Evolutionary conservation across 2,329 filamentous ascomycete genomes (phyloP).

Genomic region (Microcyclospora tardicrescens): DNA sequence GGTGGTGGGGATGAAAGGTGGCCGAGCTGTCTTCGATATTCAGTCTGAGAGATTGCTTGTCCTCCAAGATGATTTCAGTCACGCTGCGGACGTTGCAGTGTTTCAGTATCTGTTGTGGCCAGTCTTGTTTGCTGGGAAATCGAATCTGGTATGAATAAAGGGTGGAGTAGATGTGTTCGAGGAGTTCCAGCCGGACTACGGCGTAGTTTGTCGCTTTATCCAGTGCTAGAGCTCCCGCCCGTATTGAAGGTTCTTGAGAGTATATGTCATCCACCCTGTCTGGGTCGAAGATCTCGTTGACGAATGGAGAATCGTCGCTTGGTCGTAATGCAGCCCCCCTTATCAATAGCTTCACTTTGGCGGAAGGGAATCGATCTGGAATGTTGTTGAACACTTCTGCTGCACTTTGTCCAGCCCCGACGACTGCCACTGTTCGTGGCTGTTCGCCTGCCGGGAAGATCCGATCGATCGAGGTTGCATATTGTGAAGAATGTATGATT

Average conservation of each 20-base stretch:
- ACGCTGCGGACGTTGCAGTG: slow-evolving; percentile 53
- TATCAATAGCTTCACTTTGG: slow-evolving; percentile 65
- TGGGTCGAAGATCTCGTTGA: slow-evolving; percentile 95
- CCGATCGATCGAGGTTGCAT: slow-evolving; percentile 50
- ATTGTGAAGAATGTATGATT: slow-evolving; percentile 82
- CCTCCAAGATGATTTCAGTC: slow-evolving; percentile 12
- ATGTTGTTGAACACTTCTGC: slow-evolving; percentile 93
- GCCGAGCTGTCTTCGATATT: slow-evolving; percentile 42
- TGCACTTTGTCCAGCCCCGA: slow-evolving; percentile 83
- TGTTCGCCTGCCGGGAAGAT: slow-evolving; percentile 44
- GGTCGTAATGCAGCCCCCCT: slow-evolving; percentile 72
- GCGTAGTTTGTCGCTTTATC: slow-evolving; percentile 88
- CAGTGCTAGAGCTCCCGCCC: slow-evolving; percentile 48
- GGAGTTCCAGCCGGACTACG: slow-evolving; percentile 79
- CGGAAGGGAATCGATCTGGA: slow-evolving; percentile 68
- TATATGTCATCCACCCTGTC: slow-evolving; percentile 68
- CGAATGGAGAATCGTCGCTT: slow-evolving; percentile 91
- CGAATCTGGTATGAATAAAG: slow-evolving; percentile 76
- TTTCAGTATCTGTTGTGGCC: slow-evolving; percentile 70
- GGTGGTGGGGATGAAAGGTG: slow-evolving; percentile 29
- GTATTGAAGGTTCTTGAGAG: slow-evolving; percentile 49
- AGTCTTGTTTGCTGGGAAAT: slow-evolving; percentile 52
- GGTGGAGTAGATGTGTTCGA: slow-evolving; percentile 76
- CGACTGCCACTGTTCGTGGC: slow-evolving; percentile 63
- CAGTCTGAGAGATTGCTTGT: slow-evolving; percentile 42